Evolutionary conservation across 1,284 basidiomycete species (phyloP), one percentile per base, ranked within the genome.

Genomic region (Neotropicomus parvogracilis): DNA sequence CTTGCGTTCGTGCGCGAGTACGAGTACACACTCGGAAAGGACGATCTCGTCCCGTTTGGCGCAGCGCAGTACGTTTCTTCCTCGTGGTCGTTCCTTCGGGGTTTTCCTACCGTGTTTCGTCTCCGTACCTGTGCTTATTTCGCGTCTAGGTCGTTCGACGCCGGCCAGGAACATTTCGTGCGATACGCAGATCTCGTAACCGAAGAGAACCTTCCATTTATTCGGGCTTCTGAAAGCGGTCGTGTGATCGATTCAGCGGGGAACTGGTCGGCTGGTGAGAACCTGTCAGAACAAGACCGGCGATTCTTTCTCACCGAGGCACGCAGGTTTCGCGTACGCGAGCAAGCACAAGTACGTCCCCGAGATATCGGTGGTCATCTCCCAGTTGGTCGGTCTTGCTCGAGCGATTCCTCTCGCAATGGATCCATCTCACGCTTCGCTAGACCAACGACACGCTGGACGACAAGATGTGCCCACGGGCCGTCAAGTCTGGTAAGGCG

Each of bases 391-490:
- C 59, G 61, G 66, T 35, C 79, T 50, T 21, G 63, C 28, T 24
- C 32, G 2, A 11, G 35, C 20, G 12, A 16, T 9, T 8, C 19
- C 21, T 28, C 31, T 14, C 12, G 37, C 28, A 42, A 2, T 24
- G 28, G n/a, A n/a, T n/a, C n/a, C 16, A 40, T 41, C 40, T 36
- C 33, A 46, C 41, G 41, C 54, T 45, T 39, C 27, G 56, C 53
- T 47, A 76, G 69, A 64, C 68, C 16, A 91, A 92, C 59, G 78
- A 87, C 59, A 91, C 90, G 0, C 73, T 93, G 2, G 80, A 88
- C 47, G 78, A 87, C 50, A 68, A 70, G 31, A 81, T 79, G 70
- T 92, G 90, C 56, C 78, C 81, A 3, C 75, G 74, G n/a, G 79
- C 76, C 2, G 75, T 75, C 11, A 59, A 59, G 16, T 71, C 77